These are phyloP conservation scores for Rhododendron henanense DNA, from an alignment of 148 eudicot genomes.

Conservation along the genomic window DNA sequence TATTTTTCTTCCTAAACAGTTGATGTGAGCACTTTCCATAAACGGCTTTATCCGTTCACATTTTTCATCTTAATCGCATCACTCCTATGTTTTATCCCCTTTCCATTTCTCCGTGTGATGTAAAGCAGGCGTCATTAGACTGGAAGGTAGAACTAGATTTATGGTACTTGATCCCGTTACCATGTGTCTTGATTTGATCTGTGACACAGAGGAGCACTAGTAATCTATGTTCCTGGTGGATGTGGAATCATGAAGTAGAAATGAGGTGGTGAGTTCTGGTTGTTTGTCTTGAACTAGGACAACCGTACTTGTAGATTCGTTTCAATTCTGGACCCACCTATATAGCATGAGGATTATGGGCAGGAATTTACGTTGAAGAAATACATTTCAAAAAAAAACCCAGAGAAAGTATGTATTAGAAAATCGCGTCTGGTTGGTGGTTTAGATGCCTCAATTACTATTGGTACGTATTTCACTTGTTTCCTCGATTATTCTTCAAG, in stretches of 20 bases:
- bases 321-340: too few species aligned
- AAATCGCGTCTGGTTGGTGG: too few species aligned
- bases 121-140: not conserved
- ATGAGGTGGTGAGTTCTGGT: not conserved
- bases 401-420: too few species aligned
- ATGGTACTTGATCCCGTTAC: not conserved
- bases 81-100: not conserved
- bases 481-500: too few species aligned
- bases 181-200: not conserved
- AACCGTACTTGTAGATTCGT: too few species aligned
- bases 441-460: too few species aligned
- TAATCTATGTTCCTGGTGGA: not conserved
- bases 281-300: too few species aligned
- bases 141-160: slow-evolving; percentile 5
- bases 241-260: not conserved
- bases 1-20: not conserved
- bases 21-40: not conserved
- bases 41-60: not conserved
- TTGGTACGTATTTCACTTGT: too few species aligned
- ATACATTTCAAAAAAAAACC: too few species aligned
- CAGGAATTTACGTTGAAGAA: too few species aligned
- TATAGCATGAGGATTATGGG: too few species aligned
- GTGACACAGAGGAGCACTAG: not conserved
- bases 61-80: not conserved
- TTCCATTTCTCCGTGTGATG: not conserved